Evolutionary conservation across 2,329 filamentous ascomycete species (phyloP), one percentile per base, ranked within the genome.

Genomic region (Alternaria sp.): DNA sequence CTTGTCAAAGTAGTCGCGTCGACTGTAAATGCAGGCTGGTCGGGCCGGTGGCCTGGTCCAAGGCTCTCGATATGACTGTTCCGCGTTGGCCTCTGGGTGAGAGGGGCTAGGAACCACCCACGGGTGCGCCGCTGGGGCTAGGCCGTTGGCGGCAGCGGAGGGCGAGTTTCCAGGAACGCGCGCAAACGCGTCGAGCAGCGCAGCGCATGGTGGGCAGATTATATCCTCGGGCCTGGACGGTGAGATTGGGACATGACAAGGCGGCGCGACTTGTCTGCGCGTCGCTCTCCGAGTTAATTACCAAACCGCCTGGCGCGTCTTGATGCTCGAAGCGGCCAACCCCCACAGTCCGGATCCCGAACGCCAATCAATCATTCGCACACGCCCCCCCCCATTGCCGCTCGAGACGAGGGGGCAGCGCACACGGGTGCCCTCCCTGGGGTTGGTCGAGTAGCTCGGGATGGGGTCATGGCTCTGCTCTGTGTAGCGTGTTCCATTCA

Each of bases 341-440:
- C 41, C 55, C 56, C 54, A 58, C 57, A 42, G 45, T 57, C 60
- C 48, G 60, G 60, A 53, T 34, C 34, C 58, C 63, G 44, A 56
- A 51, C 21, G 44, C 59, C 56, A 58, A 59, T 56, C 56, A 58
- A 59, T 56, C 42, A 45, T 50, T 17, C 33, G 24, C 28, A 37
- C 51, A 59, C 54, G 58, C 54, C 39, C 41, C 54, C 39, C 41
- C 23, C 41, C 31, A 34, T 4, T 36, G 21, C 21, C 11, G 31
- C 37, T 33, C 41, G 46, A 46, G 53, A 56, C 53, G 50, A 39
- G 11, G 9, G 34, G 17, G 39, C 6, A 53, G 34, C 29, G 39
- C 58, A 44, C 26, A 13, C 31, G 33, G 33, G 9, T 29, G 31
- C 14, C 10, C 13, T 28, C 17, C 1, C 17, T 17, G 17, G 17